Base-by-base conservation (phyloP, 2,329 filamentous ascomycete species). In the Elsinoe australis region DNA sequence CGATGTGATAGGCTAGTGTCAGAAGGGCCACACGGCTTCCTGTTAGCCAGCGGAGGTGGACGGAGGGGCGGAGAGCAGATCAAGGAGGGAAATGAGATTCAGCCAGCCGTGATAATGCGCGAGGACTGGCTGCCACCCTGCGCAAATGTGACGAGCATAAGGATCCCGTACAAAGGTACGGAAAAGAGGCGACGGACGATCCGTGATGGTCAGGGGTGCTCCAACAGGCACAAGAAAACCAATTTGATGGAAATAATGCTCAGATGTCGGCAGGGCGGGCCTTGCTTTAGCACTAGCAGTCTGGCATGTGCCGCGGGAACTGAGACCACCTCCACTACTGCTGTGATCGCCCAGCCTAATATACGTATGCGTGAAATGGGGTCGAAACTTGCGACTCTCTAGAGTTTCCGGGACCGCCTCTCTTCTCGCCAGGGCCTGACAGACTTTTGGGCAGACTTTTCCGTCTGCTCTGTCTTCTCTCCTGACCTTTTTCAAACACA, bases 161-260 rank as follows among this genome's bases (percentile, higher is more conserved):
- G 19, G 22, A n/a, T n/a, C 22, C 21, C 21, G 24, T n/a, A 32
- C 15, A 12, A 12, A 7, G 12, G 12, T 6, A 6, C 26, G 12
- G 26, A 29, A 12, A 29, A 29, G 26, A 29, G 26, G 39, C 39
- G 14, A 32, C 15, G 26, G 26, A 19, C 26, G 39, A 32, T 44
- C 39, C 39, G 39, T 26, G 28, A 19, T 44, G 39, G 26, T 24
- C 39, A 44, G 39, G 39, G 26, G 39, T 39, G 21, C 26, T 29
- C 26, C 39, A 19, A 44, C 39, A 44, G 26, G 39, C 39, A 44
- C 26, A 44, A 44, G 39, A 44, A 44, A 44, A 44, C 39, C 39
- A 44, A 44, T 44, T 44, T 44, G 39, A 44, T 44, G 39, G 39
- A 44, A 44, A 44, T 44, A 44, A 44, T 18, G 28, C 24, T 19